Evolutionary conservation across 1,284 basidiomycete genomes (phyloP).

Genomic region (Taiwanofungus camphoratus): DNA sequence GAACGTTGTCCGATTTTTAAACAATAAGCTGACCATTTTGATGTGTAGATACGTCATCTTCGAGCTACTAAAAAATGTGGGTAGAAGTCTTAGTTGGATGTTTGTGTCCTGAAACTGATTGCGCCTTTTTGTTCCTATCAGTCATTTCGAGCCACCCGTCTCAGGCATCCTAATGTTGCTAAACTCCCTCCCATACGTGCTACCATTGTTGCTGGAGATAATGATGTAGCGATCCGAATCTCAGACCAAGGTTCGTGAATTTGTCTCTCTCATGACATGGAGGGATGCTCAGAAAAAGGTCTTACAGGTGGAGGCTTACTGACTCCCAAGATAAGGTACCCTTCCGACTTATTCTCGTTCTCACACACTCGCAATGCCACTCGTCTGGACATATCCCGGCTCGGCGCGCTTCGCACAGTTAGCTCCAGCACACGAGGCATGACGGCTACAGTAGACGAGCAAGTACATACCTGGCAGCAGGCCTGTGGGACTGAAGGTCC

Average conservation of each 20-base stretch:
- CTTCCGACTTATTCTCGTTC: constrained; percentile 77
- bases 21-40: background rate
- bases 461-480: constrained; percentile 48
- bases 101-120: background rate
- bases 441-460: constrained; percentile 71
- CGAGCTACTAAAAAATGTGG: constrained; percentile 82
- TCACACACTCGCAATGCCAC: constrained; percentile 73
- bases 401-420: constrained; percentile 64
- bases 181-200: constrained; percentile 55
- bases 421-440: constrained; percentile 60
- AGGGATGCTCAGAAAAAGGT: background rate
- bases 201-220: constrained; percentile 68
- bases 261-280: background rate
- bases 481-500: constrained; percentile 29
- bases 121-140: constrained; percentile 21
- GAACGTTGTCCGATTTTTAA: background rate
- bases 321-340: constrained; percentile 46
- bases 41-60: constrained; percentile 75
- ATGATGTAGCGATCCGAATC: constrained; percentile 74
- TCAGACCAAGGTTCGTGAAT: constrained; percentile 69
- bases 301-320: constrained; percentile 62
- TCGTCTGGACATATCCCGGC: constrained; percentile 58
- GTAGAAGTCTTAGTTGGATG: background rate
- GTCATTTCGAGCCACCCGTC: constrained; percentile 65
- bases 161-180: constrained; percentile 38